These are phyloP conservation scores for Gilbertella persicaria DNA, from an alignment of 371 early-diverging fungal species.

Conservation along the genomic window DNA sequence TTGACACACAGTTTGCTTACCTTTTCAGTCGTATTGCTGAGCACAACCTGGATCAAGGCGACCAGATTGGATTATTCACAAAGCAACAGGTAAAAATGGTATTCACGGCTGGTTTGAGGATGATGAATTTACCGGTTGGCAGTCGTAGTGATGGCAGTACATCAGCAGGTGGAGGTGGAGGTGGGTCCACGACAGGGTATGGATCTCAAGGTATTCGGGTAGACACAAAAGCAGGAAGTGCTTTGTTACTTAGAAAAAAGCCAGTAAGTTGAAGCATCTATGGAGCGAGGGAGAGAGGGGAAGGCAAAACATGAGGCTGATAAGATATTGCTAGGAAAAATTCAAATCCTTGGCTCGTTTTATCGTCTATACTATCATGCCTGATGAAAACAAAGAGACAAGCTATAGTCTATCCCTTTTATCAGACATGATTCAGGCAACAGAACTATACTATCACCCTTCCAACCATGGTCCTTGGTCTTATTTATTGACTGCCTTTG, in stretches of 20 bases:
- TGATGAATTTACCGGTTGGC: constrained; percentile 81
- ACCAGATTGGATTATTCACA: constrained; percentile 61
- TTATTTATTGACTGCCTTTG: constrained; percentile 61
- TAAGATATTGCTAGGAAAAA: constrained; percentile 44
- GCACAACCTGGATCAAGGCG: constrained; percentile 43
- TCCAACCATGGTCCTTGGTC: constrained; percentile 88
- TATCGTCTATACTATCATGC: constrained; percentile 76
- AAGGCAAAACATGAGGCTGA: neutral
- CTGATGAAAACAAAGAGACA: constrained; percentile 34
- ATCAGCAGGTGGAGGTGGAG: constrained; percentile 29
- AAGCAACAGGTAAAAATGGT: constrained; percentile 65
- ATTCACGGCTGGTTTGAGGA: constrained; percentile 71
- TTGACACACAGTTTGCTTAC: constrained; percentile 68
- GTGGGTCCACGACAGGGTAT: constrained; percentile 43
- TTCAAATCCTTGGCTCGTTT: constrained; percentile 71
- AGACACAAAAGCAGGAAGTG: constrained; percentile 47
- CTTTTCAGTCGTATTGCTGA: constrained; percentile 71
- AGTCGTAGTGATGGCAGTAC: constrained; percentile 54
- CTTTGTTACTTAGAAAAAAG: constrained; percentile 46
- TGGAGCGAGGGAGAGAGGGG: neutral
- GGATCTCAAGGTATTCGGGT: constrained; percentile 29
- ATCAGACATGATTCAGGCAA: constrained; percentile 76
- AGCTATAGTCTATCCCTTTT: constrained; percentile 61
- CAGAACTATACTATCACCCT: constrained; percentile 88
- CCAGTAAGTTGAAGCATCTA: constrained; percentile 23